Conservation (phyloP, 116 monocot genomes). For the Dioscorea cayenensis region DNA sequence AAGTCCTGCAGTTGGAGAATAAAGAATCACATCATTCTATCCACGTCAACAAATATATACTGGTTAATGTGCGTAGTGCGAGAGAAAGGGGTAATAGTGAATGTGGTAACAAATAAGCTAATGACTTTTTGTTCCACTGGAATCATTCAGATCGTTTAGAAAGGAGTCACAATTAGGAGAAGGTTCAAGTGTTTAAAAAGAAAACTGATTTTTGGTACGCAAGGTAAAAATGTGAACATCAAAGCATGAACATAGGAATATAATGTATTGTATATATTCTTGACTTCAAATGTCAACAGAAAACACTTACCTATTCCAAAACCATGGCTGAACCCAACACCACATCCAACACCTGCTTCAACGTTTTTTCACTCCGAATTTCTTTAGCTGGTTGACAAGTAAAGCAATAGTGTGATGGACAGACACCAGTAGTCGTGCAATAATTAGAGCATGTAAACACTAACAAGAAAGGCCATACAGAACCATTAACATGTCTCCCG, state of each 20-base stretch:
- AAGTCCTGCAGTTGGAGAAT: constrained; percentile 37
- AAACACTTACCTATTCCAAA: too few relatives aligned
- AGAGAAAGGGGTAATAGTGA: background rate
- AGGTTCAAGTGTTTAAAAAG: too few relatives aligned
- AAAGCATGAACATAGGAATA: too few relatives aligned
- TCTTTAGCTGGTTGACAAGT: constrained; percentile 36
- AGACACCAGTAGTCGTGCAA: background rate
- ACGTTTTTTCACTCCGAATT: constrained; percentile 60
- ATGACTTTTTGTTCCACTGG: too few relatives aligned
- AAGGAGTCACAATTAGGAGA: too few relatives aligned
- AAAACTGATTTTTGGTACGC: too few relatives aligned
- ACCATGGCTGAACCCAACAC: constrained; percentile 88
- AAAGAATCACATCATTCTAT: background rate
- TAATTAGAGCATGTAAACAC: background rate
- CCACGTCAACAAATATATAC: background rate
- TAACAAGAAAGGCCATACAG: constrained; percentile 33
- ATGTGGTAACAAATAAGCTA: background rate
- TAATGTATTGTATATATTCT: too few relatives aligned
- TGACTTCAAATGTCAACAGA: too few relatives aligned
- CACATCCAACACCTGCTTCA: constrained; percentile 83
- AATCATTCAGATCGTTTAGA: too few relatives aligned
- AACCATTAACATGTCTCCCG: constrained; percentile 60
- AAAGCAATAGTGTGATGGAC: background rate
- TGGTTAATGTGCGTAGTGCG: too few relatives aligned
- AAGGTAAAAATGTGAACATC: too few relatives aligned